Evolutionary conservation across 228 moss, liverwort and hornwort species (phyloP).

Genomic region (Sphagnum fallax): DNA sequence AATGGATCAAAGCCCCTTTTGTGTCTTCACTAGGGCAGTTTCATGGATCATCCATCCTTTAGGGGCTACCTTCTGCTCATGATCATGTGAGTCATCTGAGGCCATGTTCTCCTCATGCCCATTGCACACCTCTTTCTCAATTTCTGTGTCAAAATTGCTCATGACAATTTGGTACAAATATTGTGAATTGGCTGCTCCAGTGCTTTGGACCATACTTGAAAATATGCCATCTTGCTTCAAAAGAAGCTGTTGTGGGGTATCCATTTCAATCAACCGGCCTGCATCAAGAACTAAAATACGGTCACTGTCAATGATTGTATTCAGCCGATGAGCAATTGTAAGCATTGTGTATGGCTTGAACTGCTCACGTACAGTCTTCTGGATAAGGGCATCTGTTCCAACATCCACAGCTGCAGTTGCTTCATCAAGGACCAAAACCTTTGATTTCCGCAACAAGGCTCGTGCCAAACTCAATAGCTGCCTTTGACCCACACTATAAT

Average conservation of each 20-base stretch:
- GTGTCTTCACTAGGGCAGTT: no score
- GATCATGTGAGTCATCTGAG: no score
- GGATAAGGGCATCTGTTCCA: slow-evolving; percentile 91
- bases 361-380: slow-evolving; percentile 91
- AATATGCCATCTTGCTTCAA: slow-evolving; percentile 66
- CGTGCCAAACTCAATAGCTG: slow-evolving; percentile 84
- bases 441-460: slow-evolving; percentile 82
- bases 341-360: slow-evolving; percentile 95
- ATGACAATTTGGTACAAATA: slow-evolving; percentile 82
- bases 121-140: slow-evolving; percentile 57
- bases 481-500: slow-evolving; percentile 93
- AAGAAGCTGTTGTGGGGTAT: slow-evolving; percentile 64
- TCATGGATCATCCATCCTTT: no score
- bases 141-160: slow-evolving; percentile 78
- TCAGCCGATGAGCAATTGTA: slow-evolving; percentile 89
- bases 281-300: slow-evolving; percentile 90
- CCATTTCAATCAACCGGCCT: slow-evolving; percentile 82
- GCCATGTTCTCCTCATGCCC: slow-evolving; percentile 23
- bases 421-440: slow-evolving; percentile 92
- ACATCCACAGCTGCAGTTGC: slow-evolving; percentile 97
- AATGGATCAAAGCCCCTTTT: no score
- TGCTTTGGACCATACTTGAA: slow-evolving; percentile 88
- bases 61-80: no score
- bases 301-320: slow-evolving; percentile 95
- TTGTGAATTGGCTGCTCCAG: slow-evolving; percentile 79